Evolutionary conservation across 2,329 filamentous ascomycete genomes (phyloP).

Genomic region (Clonostachys rhizophaga): DNA sequence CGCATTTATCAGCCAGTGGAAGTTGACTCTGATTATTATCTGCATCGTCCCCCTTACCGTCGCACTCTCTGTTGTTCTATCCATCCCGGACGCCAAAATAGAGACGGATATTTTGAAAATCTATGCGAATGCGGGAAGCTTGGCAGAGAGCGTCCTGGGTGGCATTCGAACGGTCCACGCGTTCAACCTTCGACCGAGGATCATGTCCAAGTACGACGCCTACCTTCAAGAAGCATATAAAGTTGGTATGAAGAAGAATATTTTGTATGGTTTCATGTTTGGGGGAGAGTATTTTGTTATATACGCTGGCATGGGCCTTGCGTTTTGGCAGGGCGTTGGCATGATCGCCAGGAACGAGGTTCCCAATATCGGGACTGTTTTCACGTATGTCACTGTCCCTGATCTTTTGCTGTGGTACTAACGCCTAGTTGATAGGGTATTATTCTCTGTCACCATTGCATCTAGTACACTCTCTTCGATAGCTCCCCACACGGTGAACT

Average conservation of each 20-base stretch:
- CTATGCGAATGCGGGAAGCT: neutral
- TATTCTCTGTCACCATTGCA: neutral
- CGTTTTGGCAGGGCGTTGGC: neutral
- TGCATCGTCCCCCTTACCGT: neutral
- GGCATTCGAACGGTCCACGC: neutral
- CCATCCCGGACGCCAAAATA: neutral
- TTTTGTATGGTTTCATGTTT: slow-evolving; percentile 18
- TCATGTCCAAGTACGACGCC: neutral
- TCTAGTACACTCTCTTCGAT: neutral
- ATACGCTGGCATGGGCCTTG: neutral
- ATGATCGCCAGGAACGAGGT: neutral
- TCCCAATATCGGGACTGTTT: neutral
- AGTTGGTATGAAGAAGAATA: slow-evolving; percentile 19
- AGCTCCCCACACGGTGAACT: neutral
- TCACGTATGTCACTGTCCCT: neutral
- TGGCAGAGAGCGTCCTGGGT: neutral
- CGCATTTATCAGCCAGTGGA: slow-evolving; percentile 4
- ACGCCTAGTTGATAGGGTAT: neutral
- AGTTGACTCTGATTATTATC: neutral
- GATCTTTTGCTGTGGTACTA: neutral
- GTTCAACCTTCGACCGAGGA: neutral
- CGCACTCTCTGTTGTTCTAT: neutral
- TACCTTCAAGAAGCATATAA: slow-evolving; percentile 8
- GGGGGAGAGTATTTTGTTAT: slow-evolving; percentile 17
- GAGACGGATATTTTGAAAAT: neutral